These are phyloP conservation scores for Salix dunnii DNA, from an alignment of 345 rosid genomes.

Conservation along the genomic window DNA sequence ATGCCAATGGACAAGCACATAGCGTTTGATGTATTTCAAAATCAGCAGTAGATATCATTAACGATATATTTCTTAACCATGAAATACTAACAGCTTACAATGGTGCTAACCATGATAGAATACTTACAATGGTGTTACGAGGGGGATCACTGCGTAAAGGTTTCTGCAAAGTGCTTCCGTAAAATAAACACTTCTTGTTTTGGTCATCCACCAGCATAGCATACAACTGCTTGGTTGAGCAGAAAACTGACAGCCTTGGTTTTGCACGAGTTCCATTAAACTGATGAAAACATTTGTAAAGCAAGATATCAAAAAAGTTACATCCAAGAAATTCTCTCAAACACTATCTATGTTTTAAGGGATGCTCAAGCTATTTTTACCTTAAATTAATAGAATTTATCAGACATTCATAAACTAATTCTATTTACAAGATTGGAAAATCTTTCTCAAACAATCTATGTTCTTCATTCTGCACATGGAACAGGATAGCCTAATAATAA, in stretches of 20 bases:
- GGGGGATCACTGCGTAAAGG: conserved; percentile 60
- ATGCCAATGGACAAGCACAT: background rate
- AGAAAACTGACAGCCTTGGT: conserved; percentile 87
- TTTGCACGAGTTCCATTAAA: conserved; percentile 61
- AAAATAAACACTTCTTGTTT: conserved; percentile 73
- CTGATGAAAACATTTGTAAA: conserved; percentile 23
- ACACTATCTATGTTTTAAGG: no score
- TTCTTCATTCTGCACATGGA: no score
- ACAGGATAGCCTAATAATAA: no score
- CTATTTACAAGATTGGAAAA: no score
- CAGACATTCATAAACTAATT: no score
- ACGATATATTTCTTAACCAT: no score
- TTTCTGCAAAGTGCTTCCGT: conserved; percentile 81
- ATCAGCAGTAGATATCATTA: no score
- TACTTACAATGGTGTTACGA: conserved; percentile 58
- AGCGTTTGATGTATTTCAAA: no score
- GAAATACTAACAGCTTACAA: background rate
- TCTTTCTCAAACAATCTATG: no score
- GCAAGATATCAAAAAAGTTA: background rate
- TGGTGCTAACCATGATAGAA: background rate
- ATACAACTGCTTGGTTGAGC: conserved; percentile 80
- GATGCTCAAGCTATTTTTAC: no score
- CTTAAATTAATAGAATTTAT: no score
- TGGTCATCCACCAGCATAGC: conserved; percentile 85
- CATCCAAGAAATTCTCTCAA: no score